Conservation (phyloP, 176 grass and related monocot species). For the Triticum dicoccoides region DNA sequence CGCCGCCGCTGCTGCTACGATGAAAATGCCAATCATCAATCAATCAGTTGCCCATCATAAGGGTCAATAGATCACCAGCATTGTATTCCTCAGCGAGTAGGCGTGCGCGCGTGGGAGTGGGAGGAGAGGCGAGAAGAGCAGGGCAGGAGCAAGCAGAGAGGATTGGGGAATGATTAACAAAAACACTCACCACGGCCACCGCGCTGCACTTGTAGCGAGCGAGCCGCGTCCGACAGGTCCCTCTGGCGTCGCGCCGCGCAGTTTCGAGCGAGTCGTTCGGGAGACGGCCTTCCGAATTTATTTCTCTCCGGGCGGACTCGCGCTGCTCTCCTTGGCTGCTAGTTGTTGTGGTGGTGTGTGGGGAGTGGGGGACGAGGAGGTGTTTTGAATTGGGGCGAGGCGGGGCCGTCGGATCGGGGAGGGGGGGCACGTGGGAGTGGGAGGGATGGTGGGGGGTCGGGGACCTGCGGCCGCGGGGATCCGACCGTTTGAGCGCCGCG, state of each 20-base stretch:
- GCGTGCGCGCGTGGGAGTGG: not conserved
- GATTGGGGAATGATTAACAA: constrained; percentile 28
- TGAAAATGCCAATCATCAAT: constrained; percentile 35
- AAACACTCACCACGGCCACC: constrained; percentile 22
- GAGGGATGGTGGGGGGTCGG: not conserved
- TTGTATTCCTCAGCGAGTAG: not conserved
- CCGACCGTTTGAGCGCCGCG: constrained; percentile 42
- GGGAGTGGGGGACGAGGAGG: constrained; percentile 1
- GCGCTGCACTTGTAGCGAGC: constrained; percentile 13
- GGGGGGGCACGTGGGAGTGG: not conserved
- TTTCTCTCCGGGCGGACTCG: constrained; percentile 33
- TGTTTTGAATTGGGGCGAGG: constrained; percentile 49
- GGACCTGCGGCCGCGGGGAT: not conserved
- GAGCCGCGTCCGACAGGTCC: constrained; percentile 29
- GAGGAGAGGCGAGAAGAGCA: not conserved
- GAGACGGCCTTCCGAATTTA: constrained; percentile 40
- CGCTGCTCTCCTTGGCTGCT: not conserved
- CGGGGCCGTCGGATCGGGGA: constrained; percentile 44
- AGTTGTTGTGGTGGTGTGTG: not conserved
- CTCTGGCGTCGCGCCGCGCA: constrained; percentile 39
- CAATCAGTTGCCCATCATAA: not conserved
- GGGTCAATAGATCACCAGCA: not conserved
- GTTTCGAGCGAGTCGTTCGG: constrained; percentile 30
- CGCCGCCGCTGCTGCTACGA: constrained; percentile 6
- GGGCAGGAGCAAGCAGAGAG: not conserved